Evolutionary conservation across 208 protist genomes (phyloP).

Genomic region (Trypanosoma melophagium): DNA sequence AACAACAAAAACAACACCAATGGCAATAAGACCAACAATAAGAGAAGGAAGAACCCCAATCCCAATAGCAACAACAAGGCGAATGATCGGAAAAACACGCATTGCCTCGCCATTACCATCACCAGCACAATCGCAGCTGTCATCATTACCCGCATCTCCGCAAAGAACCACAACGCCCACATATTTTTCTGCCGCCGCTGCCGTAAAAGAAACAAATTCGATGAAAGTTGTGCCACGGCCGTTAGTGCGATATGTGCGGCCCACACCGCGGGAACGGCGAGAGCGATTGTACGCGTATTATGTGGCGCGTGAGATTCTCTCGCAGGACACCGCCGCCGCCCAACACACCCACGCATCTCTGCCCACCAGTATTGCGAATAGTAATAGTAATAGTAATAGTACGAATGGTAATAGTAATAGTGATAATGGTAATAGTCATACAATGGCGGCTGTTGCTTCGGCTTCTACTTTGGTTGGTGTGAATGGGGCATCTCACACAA

Average conservation of each 20-base stretch:
- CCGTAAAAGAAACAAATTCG: background rate
- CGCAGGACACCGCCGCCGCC: background rate
- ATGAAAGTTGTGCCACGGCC: background rate
- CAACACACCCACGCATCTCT: too few relatives aligned
- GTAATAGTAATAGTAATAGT: background rate
- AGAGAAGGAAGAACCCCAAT: too few relatives aligned
- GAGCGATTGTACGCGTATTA: constrained; percentile 29
- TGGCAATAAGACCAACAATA: background rate
- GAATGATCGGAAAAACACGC: too few relatives aligned
- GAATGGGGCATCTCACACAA: background rate
- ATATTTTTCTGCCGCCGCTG: background rate
- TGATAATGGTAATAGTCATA: background rate
- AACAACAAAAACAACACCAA: background rate
- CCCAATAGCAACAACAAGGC: too few relatives aligned
- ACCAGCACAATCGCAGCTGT: too few relatives aligned
- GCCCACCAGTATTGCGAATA: background rate
- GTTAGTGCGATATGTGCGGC: constrained; percentile 14
- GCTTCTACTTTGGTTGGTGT: too few relatives aligned
- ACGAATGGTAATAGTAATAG: background rate
- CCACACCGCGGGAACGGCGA: constrained; percentile 12
- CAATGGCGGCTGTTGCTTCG: too few relatives aligned
- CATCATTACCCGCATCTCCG: too few relatives aligned
- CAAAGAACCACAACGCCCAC: too few relatives aligned
- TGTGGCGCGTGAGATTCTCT: constrained; percentile 12
- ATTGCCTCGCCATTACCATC: too few relatives aligned